phyloP scores from a whole-genome alignment of 495 filamentous ascomycete species.

The Wilcoxina mikolae region DNA sequence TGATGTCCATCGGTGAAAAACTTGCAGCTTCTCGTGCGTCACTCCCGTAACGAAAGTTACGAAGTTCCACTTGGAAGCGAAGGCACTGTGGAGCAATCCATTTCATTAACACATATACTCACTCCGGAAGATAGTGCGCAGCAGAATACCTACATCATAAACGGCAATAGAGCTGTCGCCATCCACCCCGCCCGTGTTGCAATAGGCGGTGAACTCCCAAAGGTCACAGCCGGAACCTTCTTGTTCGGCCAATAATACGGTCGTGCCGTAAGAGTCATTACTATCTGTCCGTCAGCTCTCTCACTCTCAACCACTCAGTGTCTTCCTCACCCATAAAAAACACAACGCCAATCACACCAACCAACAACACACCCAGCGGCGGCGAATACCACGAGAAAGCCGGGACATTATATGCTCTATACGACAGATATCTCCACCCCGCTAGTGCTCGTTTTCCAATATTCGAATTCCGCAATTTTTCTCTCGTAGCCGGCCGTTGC shows the following conservation, averaged over 20 bases:
- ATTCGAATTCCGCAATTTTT: background rate
- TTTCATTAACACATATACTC: too few relatives aligned
- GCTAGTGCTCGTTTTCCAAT: background rate
- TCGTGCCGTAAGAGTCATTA: conserved; percentile 1
- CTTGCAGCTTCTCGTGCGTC: conserved; percentile 41
- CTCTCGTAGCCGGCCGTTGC: too few relatives aligned
- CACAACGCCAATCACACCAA: background rate
- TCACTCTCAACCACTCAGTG: too few relatives aligned
- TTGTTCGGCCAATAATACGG: conserved; percentile 47
- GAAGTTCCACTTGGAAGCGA: conserved; percentile 30
- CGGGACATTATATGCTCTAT: background rate
- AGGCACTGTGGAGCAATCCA: too few relatives aligned
- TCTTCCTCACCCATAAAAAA: background rate
- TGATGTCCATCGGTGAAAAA: conserved; percentile 41
- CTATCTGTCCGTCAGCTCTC: too few relatives aligned
- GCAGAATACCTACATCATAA: too few relatives aligned
- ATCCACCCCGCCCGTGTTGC: conserved; percentile 41
- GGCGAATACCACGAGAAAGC: background rate
- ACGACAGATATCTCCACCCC: background rate
- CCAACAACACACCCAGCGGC: background rate
- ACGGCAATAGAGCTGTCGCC: conserved; percentile 38
- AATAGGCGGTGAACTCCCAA: conserved; percentile 38
- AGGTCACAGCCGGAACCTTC: conserved; percentile 27
- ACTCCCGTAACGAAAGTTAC: conserved; percentile 41
- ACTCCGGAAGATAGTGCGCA: too few relatives aligned